These are phyloP conservation scores for Nicotiana undulata DNA, from an alignment of 257 asterid species.

Conservation along the genomic window DNA sequence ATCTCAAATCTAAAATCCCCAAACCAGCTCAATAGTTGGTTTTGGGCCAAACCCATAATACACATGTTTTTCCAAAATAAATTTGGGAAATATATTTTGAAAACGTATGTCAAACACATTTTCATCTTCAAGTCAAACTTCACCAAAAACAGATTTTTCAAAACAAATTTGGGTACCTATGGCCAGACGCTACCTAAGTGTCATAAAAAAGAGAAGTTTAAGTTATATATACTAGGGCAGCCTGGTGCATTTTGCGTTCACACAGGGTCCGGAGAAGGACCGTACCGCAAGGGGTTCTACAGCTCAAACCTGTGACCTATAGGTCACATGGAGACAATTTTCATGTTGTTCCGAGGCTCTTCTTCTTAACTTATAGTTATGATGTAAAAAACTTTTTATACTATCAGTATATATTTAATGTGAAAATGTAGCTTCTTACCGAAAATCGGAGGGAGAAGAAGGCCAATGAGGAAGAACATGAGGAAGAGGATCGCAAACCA, in stretches of 20 bases:
- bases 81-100: no score
- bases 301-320: not conserved
- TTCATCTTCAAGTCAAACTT: no score
- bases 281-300: accelerated
- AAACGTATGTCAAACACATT: no score
- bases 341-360: not conserved
- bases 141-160: no score
- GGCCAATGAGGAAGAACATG: conserved; percentile 77
- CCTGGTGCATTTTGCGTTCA: not conserved
- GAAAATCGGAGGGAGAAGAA: conserved; percentile 64
- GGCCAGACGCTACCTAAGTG: no score
- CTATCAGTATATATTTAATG: not conserved
- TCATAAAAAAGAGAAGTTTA: not conserved
- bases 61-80: no score
- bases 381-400: not conserved
- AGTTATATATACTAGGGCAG: not conserved
- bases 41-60: no score
- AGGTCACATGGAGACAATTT: not conserved
- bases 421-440: conserved; percentile 26
- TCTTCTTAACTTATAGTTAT: no score
- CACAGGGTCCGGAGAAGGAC: not conserved
- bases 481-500: conserved; percentile 49
- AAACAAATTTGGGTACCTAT: no score
- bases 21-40: no score
- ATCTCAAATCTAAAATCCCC: no score